Evolutionary conservation across 192 early-diverging fungal species (phyloP).

Genomic region (Podila horticola): DNA sequence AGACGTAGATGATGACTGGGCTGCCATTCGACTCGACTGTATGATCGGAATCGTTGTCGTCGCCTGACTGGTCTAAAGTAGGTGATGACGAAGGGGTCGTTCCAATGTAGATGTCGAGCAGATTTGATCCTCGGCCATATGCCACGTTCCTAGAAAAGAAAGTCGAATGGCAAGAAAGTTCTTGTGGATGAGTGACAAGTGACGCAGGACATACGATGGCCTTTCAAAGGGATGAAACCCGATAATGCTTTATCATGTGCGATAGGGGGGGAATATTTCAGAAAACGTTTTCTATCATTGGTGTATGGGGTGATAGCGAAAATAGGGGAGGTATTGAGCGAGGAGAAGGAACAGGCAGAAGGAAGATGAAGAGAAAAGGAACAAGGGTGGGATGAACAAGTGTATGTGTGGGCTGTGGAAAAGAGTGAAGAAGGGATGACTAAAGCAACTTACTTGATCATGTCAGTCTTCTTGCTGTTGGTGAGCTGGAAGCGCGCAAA

Average conservation of each 20-base stretch:
- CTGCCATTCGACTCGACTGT: slow-evolving; percentile 49
- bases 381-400: background rate
- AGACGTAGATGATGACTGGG: slow-evolving; percentile 46
- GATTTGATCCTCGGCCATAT: slow-evolving; percentile 38
- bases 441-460: slow-evolving; percentile 52
- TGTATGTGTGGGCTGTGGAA: no score
- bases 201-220: background rate
- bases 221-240: no score
- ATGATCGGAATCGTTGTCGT: slow-evolving; percentile 43
- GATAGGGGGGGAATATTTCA: no score
- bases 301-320: background rate
- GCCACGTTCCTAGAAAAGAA: slow-evolving; percentile 26
- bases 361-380: background rate
- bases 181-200: background rate
- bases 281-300: no score
- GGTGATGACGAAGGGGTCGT: slow-evolving; percentile 2
- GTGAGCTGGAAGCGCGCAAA: slow-evolving; percentile 53
- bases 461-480: slow-evolving; percentile 49
- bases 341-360: background rate
- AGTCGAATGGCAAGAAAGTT: background rate
- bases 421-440: background rate
- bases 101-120: slow-evolving; percentile 43
- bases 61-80: slow-evolving; percentile 10
- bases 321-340: background rate
- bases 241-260: no score